Percentiles rank a stretch among this genome's conserved stretches.
These are phyloP conservation scores for Lanmaoa rubissima DNA, from an alignment of 768 basidiomycete species.

Conservation along the genomic window DNA sequence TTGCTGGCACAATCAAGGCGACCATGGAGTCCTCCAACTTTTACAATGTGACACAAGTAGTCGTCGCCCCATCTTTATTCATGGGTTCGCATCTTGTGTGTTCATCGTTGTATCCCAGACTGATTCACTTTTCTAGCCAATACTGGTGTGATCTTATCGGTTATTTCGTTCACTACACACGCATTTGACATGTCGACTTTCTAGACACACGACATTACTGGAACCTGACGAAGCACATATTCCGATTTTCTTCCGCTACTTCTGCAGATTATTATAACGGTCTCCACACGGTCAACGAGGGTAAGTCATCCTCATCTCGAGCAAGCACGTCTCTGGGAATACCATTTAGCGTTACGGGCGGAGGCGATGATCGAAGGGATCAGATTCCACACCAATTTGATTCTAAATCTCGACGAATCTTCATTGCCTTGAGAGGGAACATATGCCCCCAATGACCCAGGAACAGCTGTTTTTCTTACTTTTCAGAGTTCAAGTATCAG, in stretches of 20 bases:
- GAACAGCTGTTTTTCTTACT: background rate
- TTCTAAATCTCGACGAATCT: slow-evolving; percentile 66
- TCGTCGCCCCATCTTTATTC: slow-evolving; percentile 13
- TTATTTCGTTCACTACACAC: background rate
- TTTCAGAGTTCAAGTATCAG: background rate
- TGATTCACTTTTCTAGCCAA: slow-evolving; percentile 8
- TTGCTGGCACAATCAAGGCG: slow-evolving; percentile 31
- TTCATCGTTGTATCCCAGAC: background rate
- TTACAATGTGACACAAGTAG: slow-evolving; percentile 10
- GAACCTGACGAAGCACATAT: slow-evolving; percentile 41
- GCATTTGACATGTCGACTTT: background rate
- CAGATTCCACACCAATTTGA: slow-evolving; percentile 62
- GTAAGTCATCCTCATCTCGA: background rate
- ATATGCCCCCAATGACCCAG: background rate
- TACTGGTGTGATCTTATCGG: slow-evolving; percentile 11
- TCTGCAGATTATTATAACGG: slow-evolving; percentile 15
- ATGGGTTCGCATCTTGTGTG: slow-evolving; percentile 6
- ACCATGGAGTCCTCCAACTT: slow-evolving; percentile 28
- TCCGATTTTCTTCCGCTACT: slow-evolving; percentile 49
- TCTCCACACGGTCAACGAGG: slow-evolving; percentile 21
- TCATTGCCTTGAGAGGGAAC: slow-evolving; percentile 6
- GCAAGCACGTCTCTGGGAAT: background rate
- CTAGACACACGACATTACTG: slow-evolving; percentile 19
- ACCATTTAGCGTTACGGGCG: slow-evolving; percentile 41
- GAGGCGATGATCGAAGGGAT: slow-evolving; percentile 60